Evolutionary conservation across 129 eudicot species (phyloP).

Genomic region (Flaveria trinervia): DNA sequence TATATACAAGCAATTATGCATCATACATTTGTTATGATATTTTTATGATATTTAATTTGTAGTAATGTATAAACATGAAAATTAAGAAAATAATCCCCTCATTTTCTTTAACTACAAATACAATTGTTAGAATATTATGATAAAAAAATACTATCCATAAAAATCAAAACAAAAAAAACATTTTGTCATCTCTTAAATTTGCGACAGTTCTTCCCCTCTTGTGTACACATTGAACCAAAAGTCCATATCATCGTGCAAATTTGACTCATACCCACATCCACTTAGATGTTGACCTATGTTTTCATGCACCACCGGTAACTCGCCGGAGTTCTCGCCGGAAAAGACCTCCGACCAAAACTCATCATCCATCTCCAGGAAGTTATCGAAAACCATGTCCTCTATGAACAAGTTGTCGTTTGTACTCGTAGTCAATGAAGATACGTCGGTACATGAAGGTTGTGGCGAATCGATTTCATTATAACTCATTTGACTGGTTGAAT

Average conservation of each 20-base stretch:
- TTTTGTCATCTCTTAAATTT: slow-evolving; percentile 30
- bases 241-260: slow-evolving; percentile 48
- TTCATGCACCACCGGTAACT: slow-evolving; percentile 27
- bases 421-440: slow-evolving; percentile 34
- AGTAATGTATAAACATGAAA: no score
- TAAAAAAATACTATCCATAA: background rate
- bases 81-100: no score
- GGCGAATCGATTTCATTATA: slow-evolving; percentile 38
- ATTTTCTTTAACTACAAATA: slow-evolving; percentile 8
- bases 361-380: slow-evolving; percentile 43
- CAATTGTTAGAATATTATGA: slow-evolving; percentile 17
- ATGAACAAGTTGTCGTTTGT: slow-evolving; percentile 23
- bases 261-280: slow-evolving; percentile 37
- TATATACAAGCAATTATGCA: background rate
- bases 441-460: slow-evolving; percentile 38
- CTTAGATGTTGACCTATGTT: slow-evolving; percentile 36
- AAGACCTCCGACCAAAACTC: slow-evolving; percentile 57
- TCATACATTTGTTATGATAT: background rate
- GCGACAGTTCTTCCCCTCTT: slow-evolving; percentile 43
- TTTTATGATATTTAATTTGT: no score
- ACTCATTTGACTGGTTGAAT: slow-evolving; percentile 23
- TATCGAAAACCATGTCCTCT: slow-evolving; percentile 28
- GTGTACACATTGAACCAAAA: slow-evolving; percentile 57
- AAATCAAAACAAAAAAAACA: background rate
- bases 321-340: slow-evolving; percentile 35